Percentiles rank a stretch among this genome's conserved stretches.
phyloP scores from a whole-genome alignment of 2,329 filamentous ascomycete species.

The Verticillium dahliae region DNA sequence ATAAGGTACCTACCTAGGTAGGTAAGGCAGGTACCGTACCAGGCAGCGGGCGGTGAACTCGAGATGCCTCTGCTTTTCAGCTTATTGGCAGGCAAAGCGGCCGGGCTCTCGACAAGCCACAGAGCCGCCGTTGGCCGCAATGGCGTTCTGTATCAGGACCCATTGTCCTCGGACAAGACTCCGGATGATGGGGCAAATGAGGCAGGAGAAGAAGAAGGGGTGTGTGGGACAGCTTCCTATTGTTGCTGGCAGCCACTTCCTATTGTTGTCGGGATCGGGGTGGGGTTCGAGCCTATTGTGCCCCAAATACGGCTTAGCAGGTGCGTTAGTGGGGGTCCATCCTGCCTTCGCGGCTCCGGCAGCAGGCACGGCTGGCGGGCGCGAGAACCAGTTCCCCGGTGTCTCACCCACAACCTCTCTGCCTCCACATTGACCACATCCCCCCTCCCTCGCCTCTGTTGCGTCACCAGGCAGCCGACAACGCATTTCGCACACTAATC shows the following conservation, averaged over 20 bases:
- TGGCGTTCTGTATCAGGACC: neutral
- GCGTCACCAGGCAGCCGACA: neutral
- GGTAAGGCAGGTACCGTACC: too few species aligned
- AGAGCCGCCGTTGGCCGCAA: neutral
- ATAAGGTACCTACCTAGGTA: too few species aligned
- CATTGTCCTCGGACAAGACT: neutral
- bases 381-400: neutral
- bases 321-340: neutral
- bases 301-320: neutral
- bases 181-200: too few species aligned
- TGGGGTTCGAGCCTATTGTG: conserved; percentile 1
- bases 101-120: neutral
- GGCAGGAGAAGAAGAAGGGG: neutral
- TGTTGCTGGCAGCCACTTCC: neutral
- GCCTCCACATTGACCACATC: neutral
- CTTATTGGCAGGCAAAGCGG: neutral
- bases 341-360: neutral
- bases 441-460: neutral
- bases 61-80: too few species aligned
- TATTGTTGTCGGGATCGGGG: conserved; percentile 8
- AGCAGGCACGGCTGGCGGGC: neutral
- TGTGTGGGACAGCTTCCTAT: neutral
- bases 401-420: neutral
- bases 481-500: too few species aligned
- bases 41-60: neutral